These are phyloP conservation scores for Pseudocercospora musae DNA, from an alignment of 2,329 filamentous ascomycete genomes.

Conservation along the genomic window DNA sequence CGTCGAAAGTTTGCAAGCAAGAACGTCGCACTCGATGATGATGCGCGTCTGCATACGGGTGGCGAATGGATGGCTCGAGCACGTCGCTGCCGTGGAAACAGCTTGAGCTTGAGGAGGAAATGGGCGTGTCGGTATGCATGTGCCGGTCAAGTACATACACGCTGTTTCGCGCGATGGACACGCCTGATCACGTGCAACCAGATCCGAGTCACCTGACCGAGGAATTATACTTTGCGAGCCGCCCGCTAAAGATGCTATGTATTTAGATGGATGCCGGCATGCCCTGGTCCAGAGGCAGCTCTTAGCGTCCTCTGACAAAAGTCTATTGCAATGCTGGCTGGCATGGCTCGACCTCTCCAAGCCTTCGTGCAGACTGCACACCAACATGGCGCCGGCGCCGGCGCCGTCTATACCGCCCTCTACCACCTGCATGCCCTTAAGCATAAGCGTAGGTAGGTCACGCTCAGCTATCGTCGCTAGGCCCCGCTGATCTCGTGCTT, in stretches of 20 bases:
- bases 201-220: not conserved
- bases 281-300: not conserved
- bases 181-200: not conserved
- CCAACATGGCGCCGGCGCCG: not conserved
- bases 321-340: too few species aligned
- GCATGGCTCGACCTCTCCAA: not conserved
- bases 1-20: not conserved
- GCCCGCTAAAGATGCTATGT: not conserved
- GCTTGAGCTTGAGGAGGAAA: too few species aligned
- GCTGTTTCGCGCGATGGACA: not conserved
- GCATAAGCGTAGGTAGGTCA: slow-evolving; percentile 2
- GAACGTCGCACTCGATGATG: not conserved
- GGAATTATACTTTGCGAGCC: not conserved
- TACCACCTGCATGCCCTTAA: not conserved
- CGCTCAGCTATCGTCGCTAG: not conserved
- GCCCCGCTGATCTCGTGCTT: not conserved
- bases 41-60: not conserved
- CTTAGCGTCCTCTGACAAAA: not conserved
- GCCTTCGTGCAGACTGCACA: not conserved
- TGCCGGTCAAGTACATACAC: too few species aligned
- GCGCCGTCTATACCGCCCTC: not conserved
- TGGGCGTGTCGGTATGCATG: too few species aligned
- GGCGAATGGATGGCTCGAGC: not conserved
- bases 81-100: not conserved
- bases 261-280: not conserved